Conservation (phyloP, 2,329 filamentous ascomycete genomes). For the Fusarium agapanthi region DNA sequence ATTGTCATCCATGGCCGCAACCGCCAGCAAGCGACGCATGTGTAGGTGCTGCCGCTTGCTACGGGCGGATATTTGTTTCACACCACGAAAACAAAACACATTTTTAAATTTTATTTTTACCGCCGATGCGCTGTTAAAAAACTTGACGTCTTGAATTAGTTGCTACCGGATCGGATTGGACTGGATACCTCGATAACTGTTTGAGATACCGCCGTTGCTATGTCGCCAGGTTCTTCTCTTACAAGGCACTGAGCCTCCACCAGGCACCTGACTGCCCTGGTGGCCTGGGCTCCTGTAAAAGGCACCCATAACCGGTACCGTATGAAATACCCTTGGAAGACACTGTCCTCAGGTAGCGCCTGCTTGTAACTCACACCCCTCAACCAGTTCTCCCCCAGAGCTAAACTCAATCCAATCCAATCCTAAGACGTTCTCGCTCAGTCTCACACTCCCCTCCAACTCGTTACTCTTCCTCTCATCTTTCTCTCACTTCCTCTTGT, state of each 20-base stretch:
- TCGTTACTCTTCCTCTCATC: conserved; percentile 33
- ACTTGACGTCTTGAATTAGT: background rate
- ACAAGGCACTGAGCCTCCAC: conserved; percentile 24
- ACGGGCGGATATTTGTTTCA: conserved; percentile 19
- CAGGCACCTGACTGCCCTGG: conserved; percentile 21
- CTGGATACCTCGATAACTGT: conserved; percentile 18
- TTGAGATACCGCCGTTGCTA: conserved; percentile 39
- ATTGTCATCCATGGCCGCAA: background rate
- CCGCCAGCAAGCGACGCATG: conserved; percentile 9
- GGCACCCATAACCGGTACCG: conserved; percentile 21
- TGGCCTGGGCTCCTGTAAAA: background rate
- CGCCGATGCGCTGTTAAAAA: conserved; percentile 19
- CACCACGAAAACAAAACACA: conserved; percentile 20
- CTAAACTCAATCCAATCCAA: conserved; percentile 42
- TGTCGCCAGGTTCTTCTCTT: conserved; percentile 29
- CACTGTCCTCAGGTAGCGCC: conserved; percentile 30
- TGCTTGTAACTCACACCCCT: conserved; percentile 30
- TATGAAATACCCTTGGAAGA: background rate
- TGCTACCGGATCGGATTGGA: conserved; percentile 14
- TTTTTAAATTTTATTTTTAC: background rate
- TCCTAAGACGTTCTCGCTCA: conserved; percentile 37
- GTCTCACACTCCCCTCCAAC: conserved; percentile 33
- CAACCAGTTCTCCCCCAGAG: conserved; percentile 35
- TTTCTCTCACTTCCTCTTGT: conserved; percentile 33
- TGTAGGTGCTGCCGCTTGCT: conserved; percentile 16